phyloP scores from a whole-genome alignment of 2,329 filamentous ascomycete genomes.

The Hymenoscyphus albidus region DNA sequence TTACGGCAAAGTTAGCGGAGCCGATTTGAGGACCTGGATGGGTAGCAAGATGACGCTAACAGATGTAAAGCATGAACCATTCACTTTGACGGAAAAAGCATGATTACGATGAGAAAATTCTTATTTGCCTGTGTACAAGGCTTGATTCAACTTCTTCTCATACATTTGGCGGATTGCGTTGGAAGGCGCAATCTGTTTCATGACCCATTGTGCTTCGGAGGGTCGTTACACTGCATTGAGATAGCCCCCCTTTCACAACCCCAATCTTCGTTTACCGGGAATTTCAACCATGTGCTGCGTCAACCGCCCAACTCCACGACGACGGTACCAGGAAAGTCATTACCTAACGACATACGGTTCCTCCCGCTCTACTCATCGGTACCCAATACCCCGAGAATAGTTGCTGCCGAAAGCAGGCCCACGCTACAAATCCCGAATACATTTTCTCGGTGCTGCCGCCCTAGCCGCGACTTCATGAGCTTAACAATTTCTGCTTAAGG shows the following conservation, averaged over 20 bases:
- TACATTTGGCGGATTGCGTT: too few species aligned
- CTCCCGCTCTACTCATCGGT: background rate
- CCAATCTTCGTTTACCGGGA: too few species aligned
- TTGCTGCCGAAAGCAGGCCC: background rate
- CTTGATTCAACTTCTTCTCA: too few species aligned
- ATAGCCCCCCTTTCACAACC: too few species aligned
- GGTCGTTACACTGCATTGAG: too few species aligned
- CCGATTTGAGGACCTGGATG: background rate
- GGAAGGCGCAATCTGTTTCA: too few species aligned
- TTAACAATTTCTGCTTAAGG: background rate
- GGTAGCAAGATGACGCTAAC: background rate
- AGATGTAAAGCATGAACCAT: background rate
- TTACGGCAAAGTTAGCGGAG: background rate
- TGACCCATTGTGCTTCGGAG: too few species aligned
- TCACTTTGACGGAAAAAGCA: background rate
- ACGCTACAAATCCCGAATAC: constrained; percentile 6
- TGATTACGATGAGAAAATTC: background rate
- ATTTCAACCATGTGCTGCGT: background rate
- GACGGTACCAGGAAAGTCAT: background rate
- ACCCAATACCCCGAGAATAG: background rate
- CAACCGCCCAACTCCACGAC: background rate
- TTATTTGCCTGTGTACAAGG: background rate
- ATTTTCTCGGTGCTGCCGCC: constrained; percentile 9
- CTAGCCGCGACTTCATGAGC: background rate
- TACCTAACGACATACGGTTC: background rate